Evolutionary conservation across 192 early-diverging fungal species (phyloP).

Genomic region (Linnemannia exigua): DNA sequence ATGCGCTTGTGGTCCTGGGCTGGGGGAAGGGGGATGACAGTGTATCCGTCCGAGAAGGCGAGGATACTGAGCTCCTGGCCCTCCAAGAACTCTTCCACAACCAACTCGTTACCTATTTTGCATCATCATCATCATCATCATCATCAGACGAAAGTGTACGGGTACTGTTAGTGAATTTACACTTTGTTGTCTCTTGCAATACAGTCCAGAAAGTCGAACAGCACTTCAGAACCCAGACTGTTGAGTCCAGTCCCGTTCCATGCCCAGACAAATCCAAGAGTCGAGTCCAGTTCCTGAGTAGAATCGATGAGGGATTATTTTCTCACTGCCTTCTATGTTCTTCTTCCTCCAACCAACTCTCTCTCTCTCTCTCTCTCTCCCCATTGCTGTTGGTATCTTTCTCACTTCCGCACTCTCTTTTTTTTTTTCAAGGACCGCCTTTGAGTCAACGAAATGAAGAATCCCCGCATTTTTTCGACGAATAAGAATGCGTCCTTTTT

Average conservation of each 20-base stretch:
- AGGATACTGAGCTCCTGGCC: conserved; percentile 96
- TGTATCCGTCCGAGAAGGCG: conserved; percentile 96
- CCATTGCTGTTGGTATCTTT: background rate
- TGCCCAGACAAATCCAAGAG: too few relatives aligned
- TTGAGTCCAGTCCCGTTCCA: too few relatives aligned
- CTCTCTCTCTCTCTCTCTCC: background rate
- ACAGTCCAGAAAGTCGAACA: too few relatives aligned
- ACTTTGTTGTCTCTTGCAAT: too few relatives aligned
- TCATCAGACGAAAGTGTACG: too few relatives aligned
- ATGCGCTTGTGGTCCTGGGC: conserved; percentile 99
- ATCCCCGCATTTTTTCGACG: conserved; percentile 55
- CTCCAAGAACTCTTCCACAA: conserved; percentile 94
- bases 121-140: too few relatives aligned
- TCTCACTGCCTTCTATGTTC: too few relatives aligned
- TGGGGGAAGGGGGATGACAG: conserved; percentile 87
- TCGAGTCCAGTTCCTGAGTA: too few relatives aligned
- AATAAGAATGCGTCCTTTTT: conserved; percentile 14
- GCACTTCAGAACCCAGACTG: too few relatives aligned
- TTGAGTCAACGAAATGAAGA: conserved; percentile 26
- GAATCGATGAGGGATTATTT: too few relatives aligned
- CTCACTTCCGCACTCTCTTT: background rate
- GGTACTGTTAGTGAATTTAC: too few relatives aligned
- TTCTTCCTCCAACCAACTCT: too few relatives aligned
- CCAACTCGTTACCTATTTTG: conserved; percentile 81
- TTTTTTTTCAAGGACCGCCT: conserved; percentile 21